These are phyloP conservation scores for Cladosporium sp. DNA, from an alignment of 2,329 filamentous ascomycete species.

Conservation along the genomic window DNA sequence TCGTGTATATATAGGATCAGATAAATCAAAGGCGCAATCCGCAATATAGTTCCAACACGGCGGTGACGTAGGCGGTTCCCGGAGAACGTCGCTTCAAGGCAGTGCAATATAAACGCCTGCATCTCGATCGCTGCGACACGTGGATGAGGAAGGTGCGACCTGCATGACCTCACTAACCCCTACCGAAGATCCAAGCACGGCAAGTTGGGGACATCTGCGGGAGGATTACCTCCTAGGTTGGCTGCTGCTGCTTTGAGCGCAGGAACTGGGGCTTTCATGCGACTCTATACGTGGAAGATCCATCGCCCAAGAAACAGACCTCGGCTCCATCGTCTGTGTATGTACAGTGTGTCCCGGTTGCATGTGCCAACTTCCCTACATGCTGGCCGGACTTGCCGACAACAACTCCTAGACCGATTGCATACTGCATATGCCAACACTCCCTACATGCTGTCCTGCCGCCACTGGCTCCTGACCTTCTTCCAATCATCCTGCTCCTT, in stretches of 20 bases:
- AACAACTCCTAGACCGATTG: not conserved
- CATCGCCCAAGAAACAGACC: not conserved
- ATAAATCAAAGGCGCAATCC: not conserved
- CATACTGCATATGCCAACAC: slow-evolving; percentile 24
- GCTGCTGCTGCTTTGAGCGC: not conserved
- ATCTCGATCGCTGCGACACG: slow-evolving; percentile 1
- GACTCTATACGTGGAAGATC: slow-evolving; percentile 8
- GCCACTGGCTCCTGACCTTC: slow-evolving; percentile 66
- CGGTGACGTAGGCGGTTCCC: slow-evolving; percentile 3
- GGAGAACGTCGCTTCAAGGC: not conserved
- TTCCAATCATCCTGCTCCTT: slow-evolving; percentile 66
- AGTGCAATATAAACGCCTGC: not conserved
- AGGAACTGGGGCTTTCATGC: not conserved
- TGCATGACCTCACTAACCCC: slow-evolving; percentile 3
- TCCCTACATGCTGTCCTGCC: slow-evolving; percentile 65
- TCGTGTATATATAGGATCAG: not conserved
- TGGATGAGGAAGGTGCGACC: slow-evolving; percentile 10
- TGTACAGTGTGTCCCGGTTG: not conserved
- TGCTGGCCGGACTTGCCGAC: not conserved
- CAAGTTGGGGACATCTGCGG: not conserved
- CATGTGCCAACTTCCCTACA: not conserved
- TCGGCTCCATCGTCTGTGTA: not conserved
- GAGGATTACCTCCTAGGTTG: not conserved
- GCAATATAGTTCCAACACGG: slow-evolving; percentile 3
- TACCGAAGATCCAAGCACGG: slow-evolving; percentile 1